These are phyloP conservation scores for Sugiyamaella xylanicola DNA, from an alignment of 1,139 yeast genomes.

Conservation along the genomic window DNA sequence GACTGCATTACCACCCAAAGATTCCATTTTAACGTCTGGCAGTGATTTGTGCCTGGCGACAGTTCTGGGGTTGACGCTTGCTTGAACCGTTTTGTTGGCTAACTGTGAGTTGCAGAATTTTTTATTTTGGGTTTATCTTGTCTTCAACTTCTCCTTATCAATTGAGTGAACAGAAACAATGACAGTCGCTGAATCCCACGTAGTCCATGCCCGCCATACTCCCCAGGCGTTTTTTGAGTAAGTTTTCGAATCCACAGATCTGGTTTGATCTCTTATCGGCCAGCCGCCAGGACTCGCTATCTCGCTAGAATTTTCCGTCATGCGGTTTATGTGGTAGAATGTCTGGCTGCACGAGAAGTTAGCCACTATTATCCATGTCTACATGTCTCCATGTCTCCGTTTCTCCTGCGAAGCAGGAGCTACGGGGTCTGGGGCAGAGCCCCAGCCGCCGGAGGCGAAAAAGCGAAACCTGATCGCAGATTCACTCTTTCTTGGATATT, in stretches of 20 bases:
- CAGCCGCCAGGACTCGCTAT: too few relatives aligned
- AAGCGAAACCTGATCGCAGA: too few relatives aligned
- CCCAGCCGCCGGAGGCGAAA: not conserved
- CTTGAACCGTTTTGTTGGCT: not conserved
- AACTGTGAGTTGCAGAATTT: not conserved
- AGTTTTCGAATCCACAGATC: too few relatives aligned
- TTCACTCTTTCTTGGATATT: too few relatives aligned
- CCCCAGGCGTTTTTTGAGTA: constrained; percentile 75
- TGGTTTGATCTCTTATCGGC: too few relatives aligned
- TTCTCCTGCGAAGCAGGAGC: not conserved
- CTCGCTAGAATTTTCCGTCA: too few relatives aligned
- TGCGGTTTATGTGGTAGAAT: too few relatives aligned
- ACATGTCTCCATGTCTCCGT: too few relatives aligned
- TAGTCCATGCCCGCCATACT: constrained; percentile 61
- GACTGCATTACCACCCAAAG: not conserved
- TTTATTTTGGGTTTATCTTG: not conserved
- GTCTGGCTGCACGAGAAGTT: too few relatives aligned
- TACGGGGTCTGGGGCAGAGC: not conserved
- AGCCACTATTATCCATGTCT: too few relatives aligned
- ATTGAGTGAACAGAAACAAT: constrained; percentile 35
- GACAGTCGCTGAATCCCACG: constrained; percentile 79
- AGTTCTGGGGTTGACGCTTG: not conserved
- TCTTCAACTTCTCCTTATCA: not conserved
- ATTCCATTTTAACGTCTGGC: not conserved
- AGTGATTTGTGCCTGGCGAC: not conserved